Base-by-base conservation (phyloP, 148 eudicot species). In the Nepenthes gracilis region DNA sequence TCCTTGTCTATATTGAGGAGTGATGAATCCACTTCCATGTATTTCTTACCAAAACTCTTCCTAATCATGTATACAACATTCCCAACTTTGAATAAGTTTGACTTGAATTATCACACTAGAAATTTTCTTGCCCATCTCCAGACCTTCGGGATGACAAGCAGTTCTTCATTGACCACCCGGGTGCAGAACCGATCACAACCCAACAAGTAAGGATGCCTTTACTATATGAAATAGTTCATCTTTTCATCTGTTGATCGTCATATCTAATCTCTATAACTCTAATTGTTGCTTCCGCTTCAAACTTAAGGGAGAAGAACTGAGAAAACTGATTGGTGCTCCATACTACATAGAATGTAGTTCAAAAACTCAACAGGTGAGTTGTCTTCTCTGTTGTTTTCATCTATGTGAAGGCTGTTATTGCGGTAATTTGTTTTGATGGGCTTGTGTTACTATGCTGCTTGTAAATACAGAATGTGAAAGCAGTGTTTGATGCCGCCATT, bases 321-420 rank as follows among this genome's bases (percentile, higher is more conserved):
- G 99, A 72, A 88, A 86, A 74, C 99, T 89, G 77, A 89, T 93
- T 63, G 99, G 99, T 47, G 99, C 95, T 55, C 91, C 96, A 32
- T 88, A 96, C 66, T 93, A 93, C 49, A 79, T 93, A 64, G 99
- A 93, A 63, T 93, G 99, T 83, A 93, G 99, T 77, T 93, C 99
- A 5, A 88, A 84, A 77, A 88, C 99, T 60, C 99, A 93, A 70
- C 99, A 93, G 96, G 99, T 88, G 15, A 15, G 14, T 8, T 13
- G 8, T 47, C 23, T 15, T 9, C 47, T 35, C 35, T 2, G 36
- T 52, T 32, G 32, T 23, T 52, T 5, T 6, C 5, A 13, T 13
- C 23, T 11, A 4, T 1, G 14, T 52, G n/a, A 13, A 2, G 1
- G 32, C 32, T 6, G 14, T n/a, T 52, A 23, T 2, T 14, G 23